A percentile compares a stretch with the other conserved stretches of the same genome.
Evolutionary conservation across 352 stramenopile species (phyloP).

Genomic region (Pythium phragmitis): DNA sequence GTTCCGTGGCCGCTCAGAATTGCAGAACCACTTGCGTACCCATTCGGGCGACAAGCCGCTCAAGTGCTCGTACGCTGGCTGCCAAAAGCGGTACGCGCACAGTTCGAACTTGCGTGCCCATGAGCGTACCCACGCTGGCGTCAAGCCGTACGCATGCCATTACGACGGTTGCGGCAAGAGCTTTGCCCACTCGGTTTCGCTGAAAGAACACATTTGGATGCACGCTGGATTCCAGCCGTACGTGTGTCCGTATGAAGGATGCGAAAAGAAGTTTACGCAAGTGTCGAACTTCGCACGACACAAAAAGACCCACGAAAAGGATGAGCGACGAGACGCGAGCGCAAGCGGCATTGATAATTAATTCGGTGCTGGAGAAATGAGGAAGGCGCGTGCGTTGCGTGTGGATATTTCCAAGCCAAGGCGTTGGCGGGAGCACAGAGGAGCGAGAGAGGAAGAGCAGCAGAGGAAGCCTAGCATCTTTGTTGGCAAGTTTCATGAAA

Average conservation of each 20-base stretch:
- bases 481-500: conserved; percentile 2
- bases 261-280: conserved; percentile 90
- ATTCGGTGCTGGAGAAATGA: neutral
- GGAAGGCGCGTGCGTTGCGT: neutral
- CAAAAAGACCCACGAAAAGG: conserved; percentile 87
- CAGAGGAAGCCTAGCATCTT: neutral
- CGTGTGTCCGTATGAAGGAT: conserved; percentile 88
- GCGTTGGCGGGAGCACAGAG: neutral
- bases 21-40: conserved; percentile 88
- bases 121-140: conserved; percentile 86
- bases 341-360: conserved; percentile 19
- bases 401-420: neutral
- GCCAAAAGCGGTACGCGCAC: conserved; percentile 88
- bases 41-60: conserved; percentile 91
- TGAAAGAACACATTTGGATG: conserved; percentile 93
- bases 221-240: conserved; percentile 90
- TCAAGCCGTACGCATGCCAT: conserved; percentile 91
- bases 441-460: neutral
- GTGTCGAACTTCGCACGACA: conserved; percentile 86
- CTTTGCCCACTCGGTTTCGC: conserved; percentile 89
- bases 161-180: conserved; percentile 88
- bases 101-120: conserved; percentile 91
- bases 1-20: conserved; percentile 78
- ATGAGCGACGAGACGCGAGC: conserved; percentile 42
- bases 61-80: conserved; percentile 84